Evolutionary conservation across 495 filamentous ascomycete species (phyloP).

Genomic region (Amphirosellinia nigrospora): DNA sequence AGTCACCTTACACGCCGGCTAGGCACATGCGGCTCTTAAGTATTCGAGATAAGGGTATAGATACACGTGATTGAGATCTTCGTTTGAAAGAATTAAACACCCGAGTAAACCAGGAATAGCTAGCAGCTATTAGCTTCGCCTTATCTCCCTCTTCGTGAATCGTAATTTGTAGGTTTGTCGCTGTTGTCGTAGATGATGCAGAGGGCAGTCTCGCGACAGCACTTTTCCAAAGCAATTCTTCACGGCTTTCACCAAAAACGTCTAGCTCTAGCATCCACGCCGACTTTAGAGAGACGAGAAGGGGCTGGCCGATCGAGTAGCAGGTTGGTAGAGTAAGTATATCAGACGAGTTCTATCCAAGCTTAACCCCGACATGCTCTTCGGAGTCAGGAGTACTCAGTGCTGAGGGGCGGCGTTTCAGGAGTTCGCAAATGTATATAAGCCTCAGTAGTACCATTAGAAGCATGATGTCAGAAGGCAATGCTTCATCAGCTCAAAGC

Average conservation of each 20-base stretch:
- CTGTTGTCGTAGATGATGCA: background rate
- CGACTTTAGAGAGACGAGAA: background rate
- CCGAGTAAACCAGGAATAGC: background rate
- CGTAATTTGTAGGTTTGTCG: background rate
- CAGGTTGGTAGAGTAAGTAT: background rate
- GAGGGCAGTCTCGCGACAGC: background rate
- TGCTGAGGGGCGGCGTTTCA: background rate
- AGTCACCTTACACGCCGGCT: slow-evolving; percentile 18
- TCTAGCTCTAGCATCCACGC: background rate
- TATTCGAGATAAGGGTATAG: background rate
- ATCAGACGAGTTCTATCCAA: background rate
- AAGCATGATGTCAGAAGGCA: background rate
- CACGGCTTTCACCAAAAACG: background rate
- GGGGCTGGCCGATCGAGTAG: background rate
- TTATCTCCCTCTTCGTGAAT: background rate
- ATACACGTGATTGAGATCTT: slow-evolving; percentile 2
- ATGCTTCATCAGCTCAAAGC: background rate
- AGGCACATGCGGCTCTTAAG: background rate
- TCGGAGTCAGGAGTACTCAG: background rate
- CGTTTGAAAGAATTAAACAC: background rate
- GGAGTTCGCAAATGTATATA: background rate
- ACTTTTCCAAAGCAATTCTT: background rate
- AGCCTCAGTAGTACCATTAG: background rate
- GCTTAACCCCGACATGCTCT: background rate
- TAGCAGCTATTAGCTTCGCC: no score